A percentile compares a stretch with the other conserved stretches of the same genome.
Conservation (phyloP, 2,329 filamentous ascomycete species). For the Blumeriella jaapii region DNA sequence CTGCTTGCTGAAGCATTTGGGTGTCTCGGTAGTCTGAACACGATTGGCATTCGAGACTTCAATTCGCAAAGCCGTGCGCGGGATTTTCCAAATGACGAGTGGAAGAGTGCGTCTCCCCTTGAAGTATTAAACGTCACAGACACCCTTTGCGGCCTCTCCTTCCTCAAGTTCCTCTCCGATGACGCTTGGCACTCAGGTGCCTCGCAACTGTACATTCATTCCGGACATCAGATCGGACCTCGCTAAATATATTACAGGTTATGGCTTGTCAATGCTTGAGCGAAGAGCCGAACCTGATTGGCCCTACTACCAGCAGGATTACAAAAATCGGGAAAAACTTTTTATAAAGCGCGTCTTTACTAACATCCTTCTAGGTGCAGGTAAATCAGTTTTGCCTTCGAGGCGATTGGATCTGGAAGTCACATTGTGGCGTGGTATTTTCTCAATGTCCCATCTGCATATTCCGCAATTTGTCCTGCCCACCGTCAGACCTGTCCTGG, state of each 20-base stretch:
- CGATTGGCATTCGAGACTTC: conserved; percentile 48
- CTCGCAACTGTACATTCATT: too few species aligned
- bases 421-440: conserved; percentile 29
- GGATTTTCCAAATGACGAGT: conserved; percentile 32
- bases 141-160: too few species aligned
- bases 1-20: conserved; percentile 37
- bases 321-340: too few species aligned
- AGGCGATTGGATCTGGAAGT: not conserved
- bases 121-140: too few species aligned
- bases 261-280: not conserved
- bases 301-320: too few species aligned
- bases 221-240: too few species aligned
- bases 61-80: conserved; percentile 37
- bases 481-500: conserved; percentile 32
- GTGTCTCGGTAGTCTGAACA: conserved; percentile 42
- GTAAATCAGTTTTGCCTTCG: not conserved
- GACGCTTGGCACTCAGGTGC: too few species aligned
- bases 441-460: conserved; percentile 30
- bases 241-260: not conserved
- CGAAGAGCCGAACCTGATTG: not conserved
- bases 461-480: conserved; percentile 32
- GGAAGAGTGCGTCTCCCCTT: conserved; percentile 27
- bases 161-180: too few species aligned
- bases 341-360: too few species aligned
- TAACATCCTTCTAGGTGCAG: too few species aligned